phyloP scores from a whole-genome alignment of 441 rosid genomes.

The Biscutella laevigata region DNA sequence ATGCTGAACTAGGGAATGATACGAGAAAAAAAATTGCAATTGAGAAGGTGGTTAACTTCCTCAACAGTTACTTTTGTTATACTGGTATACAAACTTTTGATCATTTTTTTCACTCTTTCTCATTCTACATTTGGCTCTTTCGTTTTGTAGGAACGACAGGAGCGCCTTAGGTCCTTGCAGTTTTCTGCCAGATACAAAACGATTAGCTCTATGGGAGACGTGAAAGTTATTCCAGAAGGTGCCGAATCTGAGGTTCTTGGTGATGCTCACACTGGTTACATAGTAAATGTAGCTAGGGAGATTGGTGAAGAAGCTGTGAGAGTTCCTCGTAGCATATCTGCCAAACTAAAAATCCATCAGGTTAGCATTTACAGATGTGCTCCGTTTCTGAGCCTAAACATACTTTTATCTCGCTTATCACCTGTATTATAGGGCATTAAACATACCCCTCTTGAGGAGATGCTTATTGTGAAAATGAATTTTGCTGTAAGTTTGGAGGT shows the following conservation, averaged over 20 bases:
- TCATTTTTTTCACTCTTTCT: background rate
- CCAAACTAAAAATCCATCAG: conserved; percentile 93
- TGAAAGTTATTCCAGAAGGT: conserved; percentile 51
- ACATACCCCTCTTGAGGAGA: conserved; percentile 1
- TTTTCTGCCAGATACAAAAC: conserved; percentile 63
- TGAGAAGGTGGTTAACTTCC: conserved; percentile 66
- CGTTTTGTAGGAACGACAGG: conserved; percentile 87
- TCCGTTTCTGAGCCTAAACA: conserved; percentile 2
- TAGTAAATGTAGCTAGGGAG: conserved; percentile 98
- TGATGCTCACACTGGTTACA: conserved; percentile 72
- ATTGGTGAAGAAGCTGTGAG: conserved; percentile 93
- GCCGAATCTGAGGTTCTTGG: conserved; percentile 76
- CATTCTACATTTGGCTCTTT: conserved; percentile 22
- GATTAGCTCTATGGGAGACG: conserved; percentile 38
- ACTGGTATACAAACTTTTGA: background rate
- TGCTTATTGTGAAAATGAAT: background rate
- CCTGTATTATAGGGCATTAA: conserved; percentile 2
- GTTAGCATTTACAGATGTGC: conserved; percentile 32
- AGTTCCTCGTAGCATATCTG: conserved; percentile 82
- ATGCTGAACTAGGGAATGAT: conserved; percentile 97
- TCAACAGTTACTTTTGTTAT: background rate
- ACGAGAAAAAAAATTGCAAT: conserved; percentile 96
- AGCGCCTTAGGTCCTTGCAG: conserved; percentile 82
- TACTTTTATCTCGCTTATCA: conserved; percentile 1
- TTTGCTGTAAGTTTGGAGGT: conserved; percentile 16